Evolutionary conservation across 1,139 yeast genomes (phyloP).

Genomic region (Candida dubliniensis): DNA sequence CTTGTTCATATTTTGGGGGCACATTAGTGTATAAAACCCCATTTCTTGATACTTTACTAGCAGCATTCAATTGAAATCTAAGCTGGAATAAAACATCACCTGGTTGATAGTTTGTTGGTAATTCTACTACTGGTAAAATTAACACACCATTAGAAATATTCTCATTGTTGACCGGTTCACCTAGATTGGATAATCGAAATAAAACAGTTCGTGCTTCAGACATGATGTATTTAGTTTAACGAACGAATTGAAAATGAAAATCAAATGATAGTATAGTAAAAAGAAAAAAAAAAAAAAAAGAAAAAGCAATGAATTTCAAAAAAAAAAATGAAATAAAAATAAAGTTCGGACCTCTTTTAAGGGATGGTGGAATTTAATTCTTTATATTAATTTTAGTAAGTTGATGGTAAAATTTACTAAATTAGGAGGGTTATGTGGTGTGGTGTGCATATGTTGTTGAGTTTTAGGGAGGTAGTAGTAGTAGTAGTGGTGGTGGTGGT

Average conservation of each 20-base stretch:
- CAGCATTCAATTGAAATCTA: conserved; percentile 69
- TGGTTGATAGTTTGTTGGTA: conserved; percentile 33
- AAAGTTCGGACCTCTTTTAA: too few species aligned
- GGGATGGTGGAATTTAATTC: too few species aligned
- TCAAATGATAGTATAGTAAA: too few species aligned
- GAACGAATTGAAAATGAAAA: background rate
- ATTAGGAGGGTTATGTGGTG: too few species aligned
- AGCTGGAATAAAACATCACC: conserved; percentile 55
- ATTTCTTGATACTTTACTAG: conserved; percentile 66
- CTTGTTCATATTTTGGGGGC: conserved; percentile 45
- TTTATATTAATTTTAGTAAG: too few species aligned
- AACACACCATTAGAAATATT: conserved; percentile 57
- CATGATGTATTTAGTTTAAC: background rate
- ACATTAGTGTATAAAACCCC: conserved; percentile 76
- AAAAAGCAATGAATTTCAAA: too few species aligned
- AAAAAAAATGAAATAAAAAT: too few species aligned
- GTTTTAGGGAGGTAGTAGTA: too few species aligned
- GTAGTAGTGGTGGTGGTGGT: too few species aligned
- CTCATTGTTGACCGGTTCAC: conserved; percentile 55
- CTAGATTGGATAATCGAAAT: conserved; percentile 52
- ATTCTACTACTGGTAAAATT: conserved; percentile 60
- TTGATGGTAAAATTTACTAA: too few species aligned
- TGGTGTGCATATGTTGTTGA: too few species aligned
- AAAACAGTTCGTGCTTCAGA: conserved; percentile 28
- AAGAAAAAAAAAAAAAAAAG: too few species aligned